Evolutionary conservation across 805 yeast genomes (phyloP).

Genomic region (Saccharomycodes ludwigii): DNA sequence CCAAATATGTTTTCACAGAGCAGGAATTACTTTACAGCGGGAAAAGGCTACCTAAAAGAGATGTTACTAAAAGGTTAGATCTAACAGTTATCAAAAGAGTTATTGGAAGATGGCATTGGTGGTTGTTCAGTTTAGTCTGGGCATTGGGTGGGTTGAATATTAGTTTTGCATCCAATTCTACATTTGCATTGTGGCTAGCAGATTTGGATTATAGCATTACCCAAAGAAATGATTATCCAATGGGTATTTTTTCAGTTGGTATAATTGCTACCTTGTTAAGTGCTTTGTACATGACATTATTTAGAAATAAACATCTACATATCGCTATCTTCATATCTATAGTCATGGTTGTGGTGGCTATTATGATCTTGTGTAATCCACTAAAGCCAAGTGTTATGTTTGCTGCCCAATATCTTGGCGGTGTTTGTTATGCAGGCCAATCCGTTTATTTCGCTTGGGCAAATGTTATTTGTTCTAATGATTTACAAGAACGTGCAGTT

Average conservation of each 20-base stretch:
- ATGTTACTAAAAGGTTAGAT: conserved; percentile 26
- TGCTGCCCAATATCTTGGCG: conserved; percentile 44
- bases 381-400: conserved; percentile 28
- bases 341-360: conserved; percentile 32
- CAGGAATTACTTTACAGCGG: conserved; percentile 31
- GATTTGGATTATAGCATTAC: conserved; percentile 29
- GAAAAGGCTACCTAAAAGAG: conserved; percentile 29
- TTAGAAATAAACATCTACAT: conserved; percentile 36
- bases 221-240: conserved; percentile 39
- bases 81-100: conserved; percentile 32
- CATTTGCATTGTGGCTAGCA: conserved; percentile 36
- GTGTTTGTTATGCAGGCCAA: conserved; percentile 46
- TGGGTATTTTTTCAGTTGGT: conserved; percentile 43
- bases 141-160: conserved; percentile 37
- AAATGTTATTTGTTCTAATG: conserved; percentile 43
- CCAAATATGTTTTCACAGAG: conserved; percentile 26
- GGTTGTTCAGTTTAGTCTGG: conserved; percentile 41
- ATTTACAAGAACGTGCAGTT: conserved; percentile 50
- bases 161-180: conserved; percentile 33
- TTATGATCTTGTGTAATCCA: conserved; percentile 34
- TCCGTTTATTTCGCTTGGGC: conserved; percentile 55
- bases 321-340: conserved; percentile 34
- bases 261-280: conserved; percentile 32
- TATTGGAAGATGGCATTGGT: conserved; percentile 44
- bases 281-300: conserved; percentile 32